Base-by-base conservation (phyloP, 2,329 filamentous ascomycete genomes). In the Trichoderma sp. region DNA sequence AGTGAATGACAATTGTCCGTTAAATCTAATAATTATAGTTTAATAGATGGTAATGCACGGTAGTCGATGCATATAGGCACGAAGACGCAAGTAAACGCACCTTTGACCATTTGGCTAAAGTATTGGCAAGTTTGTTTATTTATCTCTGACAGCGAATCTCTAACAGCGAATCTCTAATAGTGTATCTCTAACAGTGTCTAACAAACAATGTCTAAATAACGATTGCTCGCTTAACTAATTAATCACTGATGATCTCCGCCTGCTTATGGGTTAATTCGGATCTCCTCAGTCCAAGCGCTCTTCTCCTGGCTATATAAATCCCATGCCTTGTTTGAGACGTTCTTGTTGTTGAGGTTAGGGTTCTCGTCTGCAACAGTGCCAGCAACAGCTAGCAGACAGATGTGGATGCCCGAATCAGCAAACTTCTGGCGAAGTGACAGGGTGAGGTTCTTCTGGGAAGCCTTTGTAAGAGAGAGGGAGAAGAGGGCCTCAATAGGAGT, bases 401-500 rank as follows among this genome's bases (percentile, higher is more conserved):
- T 73, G 68, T 85, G 83, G 2, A 87, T 80, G 2, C 80, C 79
- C 60, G 78, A 72, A 2, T 70, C 25, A 0, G 61, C 69, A 65
- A 80, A 84, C 9, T 79, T 78, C 65, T 76, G 75, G 25, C 76
- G 71, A 70, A 86, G 74, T 17, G 77, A 82, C 67, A 82, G 74
- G 10, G 84, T 78, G 71, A 86, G 73, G 50, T 83, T 85, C 19
- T 81, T 75, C 76, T 87, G 84, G 0, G 84, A 79, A 1, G 84
- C 81, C 71, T 87, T 87, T 53, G 78, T 79, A 64, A 85, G 76
- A 2, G 82, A 84, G 6, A 86, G 75, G 0, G 81, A 82, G 22
- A 87, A 82, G 0, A 85, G 74, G 27, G 80, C 74, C 4, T 83
- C 81, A 2, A 81, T 72, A 0, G 84, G 84, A 29, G 82, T 76